Base-by-base conservation (phyloP, 192 early-diverging fungal genomes). In the Rhizophagus clarus region DNA sequence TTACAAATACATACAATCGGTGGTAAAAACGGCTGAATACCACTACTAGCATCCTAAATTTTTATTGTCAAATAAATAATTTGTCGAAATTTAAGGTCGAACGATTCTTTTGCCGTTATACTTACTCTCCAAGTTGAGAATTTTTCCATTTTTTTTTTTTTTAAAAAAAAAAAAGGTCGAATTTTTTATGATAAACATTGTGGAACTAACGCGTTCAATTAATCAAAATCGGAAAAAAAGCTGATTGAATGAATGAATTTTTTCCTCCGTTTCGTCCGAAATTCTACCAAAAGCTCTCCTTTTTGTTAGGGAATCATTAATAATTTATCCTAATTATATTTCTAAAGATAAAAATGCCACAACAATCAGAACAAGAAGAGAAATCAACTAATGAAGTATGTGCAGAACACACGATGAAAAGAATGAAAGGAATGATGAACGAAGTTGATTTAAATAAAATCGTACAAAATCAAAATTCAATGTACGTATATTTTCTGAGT, bases 21-120 rank as follows among this genome's bases (percentile, higher is more conserved):
- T 79, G 92, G 92, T 63, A 95, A 82, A 84, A 96, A 96, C 10
- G 95, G 95, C 78, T 96, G 95, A 63, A 96, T 95, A n/a, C 95
- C 95, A 7, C 94, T 96, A 45, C 94, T 93, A 63, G 90, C 81
- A 79, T 95, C 92, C 88, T 90, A 84, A 26, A 32, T 47, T 47
- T 42, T 60, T 11, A 60, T 29, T 37, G 10, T 45, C 24, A 47
- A 76, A 60, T 56, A 12, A 40, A 11, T 26, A 45, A 73, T 24
- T 37, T 60, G 47, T 31, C 56, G 11, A 22, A 42, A 74, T 11
- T 3, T 15, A 15, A 26, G 63, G 24, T 24, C 22, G 8, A 5
- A 42, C 17, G 8, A 4, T 1, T 34, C 3, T 5, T 60, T 15
- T 32, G 26, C 17, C 61, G n/a, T 12, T 24, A 61, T 10, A 79